Percentiles rank a stretch among this genome's conserved stretches.
phyloP scores from a whole-genome alignment of 2,329 filamentous ascomycete species.

The Sclerotinia subarctica region DNA sequence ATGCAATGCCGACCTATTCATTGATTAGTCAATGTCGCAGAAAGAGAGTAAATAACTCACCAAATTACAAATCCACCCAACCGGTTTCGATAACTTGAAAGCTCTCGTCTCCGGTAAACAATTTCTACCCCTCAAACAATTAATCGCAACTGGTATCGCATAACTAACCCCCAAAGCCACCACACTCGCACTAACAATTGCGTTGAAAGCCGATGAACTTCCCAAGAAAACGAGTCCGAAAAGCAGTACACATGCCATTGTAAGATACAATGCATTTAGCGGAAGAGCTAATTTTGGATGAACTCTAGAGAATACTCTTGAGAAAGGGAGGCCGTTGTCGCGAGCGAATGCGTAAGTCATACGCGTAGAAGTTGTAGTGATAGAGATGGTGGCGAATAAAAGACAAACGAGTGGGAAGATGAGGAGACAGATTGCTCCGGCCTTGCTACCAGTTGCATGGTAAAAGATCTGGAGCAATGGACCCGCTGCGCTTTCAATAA shows the following conservation, averaged over 20 bases:
- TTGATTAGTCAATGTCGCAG: conserved; percentile 19
- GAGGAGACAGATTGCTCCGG: conserved; percentile 34
- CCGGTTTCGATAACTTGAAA: conserved; percentile 52
- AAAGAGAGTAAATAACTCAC: conserved; percentile 34
- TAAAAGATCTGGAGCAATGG: conserved; percentile 52
- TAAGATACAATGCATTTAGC: conserved; percentile 63
- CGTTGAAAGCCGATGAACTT: conserved; percentile 66
- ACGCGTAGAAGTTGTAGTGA: conserved; percentile 44
- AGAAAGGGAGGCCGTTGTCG: conserved; percentile 64
- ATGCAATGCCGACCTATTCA: conserved; percentile 48
- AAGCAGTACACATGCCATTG: conserved; percentile 57
- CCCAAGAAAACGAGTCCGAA: conserved; percentile 67
- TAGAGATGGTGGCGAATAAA: conserved; percentile 59
- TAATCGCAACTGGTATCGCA: conserved; percentile 68
- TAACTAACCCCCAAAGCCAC: conserved; percentile 71
- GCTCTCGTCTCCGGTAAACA: conserved; percentile 57
- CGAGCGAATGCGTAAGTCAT: conserved; percentile 67
- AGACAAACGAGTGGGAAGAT: conserved; percentile 61
- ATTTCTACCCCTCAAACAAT: conserved; percentile 62
- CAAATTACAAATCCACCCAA: conserved; percentile 60
- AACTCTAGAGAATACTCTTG: conserved; percentile 57
- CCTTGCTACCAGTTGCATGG: conserved; percentile 44
- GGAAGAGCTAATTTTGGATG: conserved; percentile 61
- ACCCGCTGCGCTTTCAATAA: conserved; percentile 45
- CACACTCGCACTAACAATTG: conserved; percentile 67